These are phyloP conservation scores for Amauroascus verrucosus DNA, from an alignment of 2,329 filamentous ascomycete genomes.

Conservation along the genomic window DNA sequence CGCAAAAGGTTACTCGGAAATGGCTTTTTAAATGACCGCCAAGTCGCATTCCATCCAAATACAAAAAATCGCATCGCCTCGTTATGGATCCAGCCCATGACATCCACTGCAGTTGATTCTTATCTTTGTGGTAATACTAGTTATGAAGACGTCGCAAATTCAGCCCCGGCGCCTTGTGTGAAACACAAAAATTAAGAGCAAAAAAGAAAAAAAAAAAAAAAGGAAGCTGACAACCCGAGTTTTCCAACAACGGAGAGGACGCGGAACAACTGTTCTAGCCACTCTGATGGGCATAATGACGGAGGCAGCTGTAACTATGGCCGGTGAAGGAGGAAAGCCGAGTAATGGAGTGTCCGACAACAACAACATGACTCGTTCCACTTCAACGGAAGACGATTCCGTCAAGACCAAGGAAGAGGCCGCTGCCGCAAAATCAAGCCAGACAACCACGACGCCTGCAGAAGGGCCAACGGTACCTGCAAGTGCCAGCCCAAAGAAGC, in stretches of 20 bases:
- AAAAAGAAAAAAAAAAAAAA: too few relatives aligned
- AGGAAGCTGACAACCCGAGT: neutral
- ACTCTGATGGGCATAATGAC: constrained; percentile 11
- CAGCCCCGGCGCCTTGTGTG: constrained; percentile 12
- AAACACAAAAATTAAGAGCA: too few relatives aligned
- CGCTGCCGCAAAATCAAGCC: constrained; percentile 24
- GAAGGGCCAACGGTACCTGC: constrained; percentile 27
- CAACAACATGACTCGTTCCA: constrained; percentile 16
- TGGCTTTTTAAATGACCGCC: constrained; percentile 4
- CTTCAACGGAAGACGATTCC: constrained; percentile 16
- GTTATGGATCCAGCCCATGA: constrained; percentile 8
- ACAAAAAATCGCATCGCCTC: constrained; percentile 7
- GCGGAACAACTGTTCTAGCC: constrained; percentile 1
- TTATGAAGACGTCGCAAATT: constrained; percentile 11
- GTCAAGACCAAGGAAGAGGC: constrained; percentile 23
- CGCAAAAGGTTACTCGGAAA: constrained; percentile 9
- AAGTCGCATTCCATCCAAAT: constrained; percentile 8
- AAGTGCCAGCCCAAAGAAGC: constrained; percentile 59
- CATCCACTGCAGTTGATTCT: constrained; percentile 4
- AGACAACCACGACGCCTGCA: constrained; percentile 19
- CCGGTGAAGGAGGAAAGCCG: constrained; percentile 15
- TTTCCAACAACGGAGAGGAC: neutral
- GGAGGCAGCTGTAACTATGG: constrained; percentile 14
- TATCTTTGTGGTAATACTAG: constrained; percentile 16
- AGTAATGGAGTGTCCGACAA: constrained; percentile 23